These are phyloP conservation scores for Suillus discolor DNA, from an alignment of 768 basidiomycete genomes.

Conservation along the genomic window DNA sequence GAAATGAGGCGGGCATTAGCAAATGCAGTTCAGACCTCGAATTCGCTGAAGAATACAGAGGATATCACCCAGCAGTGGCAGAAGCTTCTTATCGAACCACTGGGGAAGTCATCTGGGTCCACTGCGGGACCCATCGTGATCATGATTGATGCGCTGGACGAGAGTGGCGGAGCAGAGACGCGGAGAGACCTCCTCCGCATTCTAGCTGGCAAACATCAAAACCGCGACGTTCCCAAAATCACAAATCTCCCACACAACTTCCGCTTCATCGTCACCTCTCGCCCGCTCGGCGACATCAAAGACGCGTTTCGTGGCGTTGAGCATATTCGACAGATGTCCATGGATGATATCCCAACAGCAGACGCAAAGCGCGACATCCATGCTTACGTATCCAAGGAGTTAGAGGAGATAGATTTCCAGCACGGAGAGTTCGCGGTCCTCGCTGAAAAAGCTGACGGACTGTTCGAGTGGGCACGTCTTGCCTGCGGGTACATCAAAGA, in stretches of 20 bases:
- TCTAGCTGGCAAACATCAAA: neutral
- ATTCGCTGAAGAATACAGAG: neutral
- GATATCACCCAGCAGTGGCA: slow-evolving; percentile 4
- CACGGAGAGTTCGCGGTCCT: neutral
- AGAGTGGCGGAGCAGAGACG: slow-evolving; percentile 12
- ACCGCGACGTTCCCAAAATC: neutral
- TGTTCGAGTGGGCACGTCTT: slow-evolving; percentile 7
- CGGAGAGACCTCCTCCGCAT: neutral
- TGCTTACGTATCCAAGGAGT: neutral
- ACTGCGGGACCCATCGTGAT: slow-evolving; percentile 16
- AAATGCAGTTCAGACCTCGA: neutral
- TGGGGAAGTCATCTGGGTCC: neutral
- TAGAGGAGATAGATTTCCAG: neutral
- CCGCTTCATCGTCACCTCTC: slow-evolving; percentile 15
- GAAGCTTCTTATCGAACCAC: neutral
- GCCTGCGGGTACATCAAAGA: slow-evolving; percentile 11
- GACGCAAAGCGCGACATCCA: neutral
- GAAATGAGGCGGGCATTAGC: neutral
- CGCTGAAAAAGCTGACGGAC: neutral
- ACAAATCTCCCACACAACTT: slow-evolving; percentile 7
- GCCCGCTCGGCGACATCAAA: neutral
- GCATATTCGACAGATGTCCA: neutral
- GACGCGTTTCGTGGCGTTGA: neutral
- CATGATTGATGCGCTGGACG: slow-evolving; percentile 28
- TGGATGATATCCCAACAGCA: neutral